Percentiles rank a stretch among this genome's conserved stretches.
These are phyloP conservation scores for Lyophyllum atratum DNA, from an alignment of 768 basidiomycete species.

Conservation along the genomic window DNA sequence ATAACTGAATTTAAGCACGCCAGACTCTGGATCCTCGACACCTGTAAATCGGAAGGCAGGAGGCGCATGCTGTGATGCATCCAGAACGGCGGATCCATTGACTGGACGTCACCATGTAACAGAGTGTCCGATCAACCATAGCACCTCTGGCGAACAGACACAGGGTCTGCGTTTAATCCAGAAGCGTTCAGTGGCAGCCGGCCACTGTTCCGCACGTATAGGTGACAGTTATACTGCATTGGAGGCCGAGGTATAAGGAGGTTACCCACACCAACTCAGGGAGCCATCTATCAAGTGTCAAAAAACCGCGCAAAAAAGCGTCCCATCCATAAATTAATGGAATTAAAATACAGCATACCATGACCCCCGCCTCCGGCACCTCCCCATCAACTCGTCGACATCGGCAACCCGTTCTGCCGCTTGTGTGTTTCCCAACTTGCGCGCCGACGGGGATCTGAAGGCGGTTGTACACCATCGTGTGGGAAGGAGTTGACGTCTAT, in stretches of 20 bases:
- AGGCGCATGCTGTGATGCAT: no score
- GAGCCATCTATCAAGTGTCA: background rate
- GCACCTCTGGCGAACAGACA: no score
- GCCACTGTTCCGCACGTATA: background rate
- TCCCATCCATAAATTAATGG: conserved; percentile 10
- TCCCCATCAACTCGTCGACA: background rate
- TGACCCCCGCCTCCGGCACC: background rate
- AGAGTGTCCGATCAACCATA: no score
- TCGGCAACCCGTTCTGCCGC: conserved; percentile 5
- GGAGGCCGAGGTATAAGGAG: no score
- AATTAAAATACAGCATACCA: conserved; percentile 12
- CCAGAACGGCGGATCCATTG: no score
- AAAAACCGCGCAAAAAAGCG: background rate
- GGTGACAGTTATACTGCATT: background rate
- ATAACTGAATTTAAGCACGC: no score
- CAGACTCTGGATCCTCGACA: no score
- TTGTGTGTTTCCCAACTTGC: conserved; percentile 11
- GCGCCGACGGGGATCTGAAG: conserved; percentile 17
- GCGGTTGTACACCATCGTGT: background rate
- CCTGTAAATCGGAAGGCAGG: no score
- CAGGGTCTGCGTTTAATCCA: no score
- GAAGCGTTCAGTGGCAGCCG: no score
- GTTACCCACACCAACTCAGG: background rate
- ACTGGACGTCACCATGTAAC: no score
- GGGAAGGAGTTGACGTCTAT: background rate